Percentiles rank a stretch among this genome's conserved stretches.
Conservation (phyloP, 2,329 filamentous ascomycete genomes). For the Teratosphaeria pseudoeucalypti region DNA sequence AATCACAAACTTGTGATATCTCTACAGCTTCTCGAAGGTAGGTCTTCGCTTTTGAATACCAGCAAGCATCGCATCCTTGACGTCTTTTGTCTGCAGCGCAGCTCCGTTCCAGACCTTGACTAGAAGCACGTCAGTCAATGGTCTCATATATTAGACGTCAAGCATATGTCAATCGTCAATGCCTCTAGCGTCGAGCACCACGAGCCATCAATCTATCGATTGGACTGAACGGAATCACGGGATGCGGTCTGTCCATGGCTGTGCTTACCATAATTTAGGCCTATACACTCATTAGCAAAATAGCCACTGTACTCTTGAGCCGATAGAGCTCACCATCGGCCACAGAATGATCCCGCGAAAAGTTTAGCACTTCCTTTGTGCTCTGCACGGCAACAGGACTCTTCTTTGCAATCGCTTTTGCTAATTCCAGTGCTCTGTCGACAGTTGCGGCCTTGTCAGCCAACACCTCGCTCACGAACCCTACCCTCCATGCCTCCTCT, state of each 20-base stretch:
- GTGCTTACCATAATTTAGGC: conserved; percentile 56
- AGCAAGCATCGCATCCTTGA: conserved; percentile 62
- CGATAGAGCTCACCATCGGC: conserved; percentile 54
- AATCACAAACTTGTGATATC: neutral
- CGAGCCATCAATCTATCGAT: too few species aligned
- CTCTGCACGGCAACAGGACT: conserved; percentile 80
- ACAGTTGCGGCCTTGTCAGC: conserved; percentile 53
- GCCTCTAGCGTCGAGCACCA: too few species aligned
- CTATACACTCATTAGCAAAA: conserved; percentile 26
- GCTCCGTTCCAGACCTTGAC: conserved; percentile 75
- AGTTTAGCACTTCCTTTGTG: conserved; percentile 80
- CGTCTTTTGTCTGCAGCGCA: conserved; percentile 70
- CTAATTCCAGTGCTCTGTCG: conserved; percentile 52
- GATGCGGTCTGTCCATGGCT: too few species aligned
- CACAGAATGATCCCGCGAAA: conserved; percentile 65
- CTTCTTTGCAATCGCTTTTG: conserved; percentile 60
- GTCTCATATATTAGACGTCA: too few species aligned
- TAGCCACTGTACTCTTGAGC: neutral
- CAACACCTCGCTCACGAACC: conserved; percentile 58
- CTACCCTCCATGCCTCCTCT: conserved; percentile 58
- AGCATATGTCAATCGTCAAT: too few species aligned
- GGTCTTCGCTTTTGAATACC: conserved; percentile 69
- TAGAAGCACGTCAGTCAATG: too few species aligned
- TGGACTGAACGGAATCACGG: too few species aligned
- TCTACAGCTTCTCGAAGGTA: conserved; percentile 71